Conservation (phyloP, 345 rosid genomes). For the Brassica rapa region DNA sequence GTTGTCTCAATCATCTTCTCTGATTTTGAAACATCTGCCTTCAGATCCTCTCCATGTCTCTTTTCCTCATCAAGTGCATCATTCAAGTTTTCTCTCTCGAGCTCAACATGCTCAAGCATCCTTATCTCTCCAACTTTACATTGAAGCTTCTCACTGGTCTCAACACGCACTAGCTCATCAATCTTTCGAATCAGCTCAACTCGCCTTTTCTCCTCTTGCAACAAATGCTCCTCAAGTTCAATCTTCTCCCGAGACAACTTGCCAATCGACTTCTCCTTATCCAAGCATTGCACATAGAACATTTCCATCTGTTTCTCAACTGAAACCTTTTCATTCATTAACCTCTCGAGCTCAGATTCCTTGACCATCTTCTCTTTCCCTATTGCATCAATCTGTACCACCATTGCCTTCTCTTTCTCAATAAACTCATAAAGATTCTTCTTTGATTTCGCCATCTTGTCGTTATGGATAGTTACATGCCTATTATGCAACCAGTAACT, state of each 20-base stretch:
- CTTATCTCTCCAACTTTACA: conserved; percentile 38
- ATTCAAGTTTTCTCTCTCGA: conserved; percentile 46
- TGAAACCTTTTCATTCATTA: conserved; percentile 40
- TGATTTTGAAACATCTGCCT: conserved; percentile 41
- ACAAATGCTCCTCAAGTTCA: conserved; percentile 49
- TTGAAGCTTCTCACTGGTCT: conserved; percentile 40
- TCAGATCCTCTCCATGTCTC: conserved; percentile 41
- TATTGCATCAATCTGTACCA: conserved; percentile 45
- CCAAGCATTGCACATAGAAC: conserved; percentile 30
- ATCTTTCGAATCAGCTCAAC: conserved; percentile 45
- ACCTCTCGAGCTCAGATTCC: conserved; percentile 41
- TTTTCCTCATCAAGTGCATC: conserved; percentile 52
- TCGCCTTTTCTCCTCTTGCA: conserved; percentile 47
- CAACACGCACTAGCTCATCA: conserved; percentile 38
- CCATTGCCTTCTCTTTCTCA: conserved; percentile 46
- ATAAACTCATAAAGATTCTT: conserved; percentile 43
- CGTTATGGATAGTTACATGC: too few relatives aligned
- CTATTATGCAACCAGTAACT: too few relatives aligned
- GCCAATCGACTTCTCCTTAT: conserved; percentile 42
- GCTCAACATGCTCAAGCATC: conserved; percentile 37
- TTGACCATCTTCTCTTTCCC: conserved; percentile 41
- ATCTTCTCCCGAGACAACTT: conserved; percentile 46
- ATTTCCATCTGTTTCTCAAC: conserved; percentile 31
- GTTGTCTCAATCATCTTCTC: conserved; percentile 47
- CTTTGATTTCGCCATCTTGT: conserved; percentile 25